Evolutionary conservation across 257 asterid species (phyloP).

Genomic region (Prunella vulgaris): DNA sequence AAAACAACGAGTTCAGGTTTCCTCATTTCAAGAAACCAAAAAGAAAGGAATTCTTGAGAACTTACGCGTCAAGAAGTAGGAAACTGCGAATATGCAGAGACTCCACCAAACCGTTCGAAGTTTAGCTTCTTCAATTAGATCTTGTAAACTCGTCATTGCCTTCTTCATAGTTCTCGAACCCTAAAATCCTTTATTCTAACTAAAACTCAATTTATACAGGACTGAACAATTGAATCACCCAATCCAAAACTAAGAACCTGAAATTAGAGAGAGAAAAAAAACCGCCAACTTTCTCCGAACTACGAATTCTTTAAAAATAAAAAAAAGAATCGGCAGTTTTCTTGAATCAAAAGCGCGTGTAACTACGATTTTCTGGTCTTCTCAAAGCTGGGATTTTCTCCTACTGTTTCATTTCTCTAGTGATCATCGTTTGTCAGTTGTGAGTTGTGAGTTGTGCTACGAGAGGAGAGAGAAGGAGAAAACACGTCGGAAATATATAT

Average conservation of each 20-base stretch:
- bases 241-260: not conserved
- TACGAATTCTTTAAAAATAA: not conserved
- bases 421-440: not conserved
- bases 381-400: conserved; percentile 13
- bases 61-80: conserved; percentile 94
- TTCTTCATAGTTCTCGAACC: conserved; percentile 54
- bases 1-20: not conserved
- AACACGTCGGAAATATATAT: conserved; percentile 27
- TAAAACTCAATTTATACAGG: conserved; percentile 19
- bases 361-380: conserved; percentile 4
- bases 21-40: not conserved
- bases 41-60: not conserved
- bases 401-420: conserved; percentile 13
- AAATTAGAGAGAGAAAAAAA: not conserved
- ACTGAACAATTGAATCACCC: conserved; percentile 9
- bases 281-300: conserved; percentile 1
- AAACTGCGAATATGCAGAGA: conserved; percentile 70
- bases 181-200: conserved; percentile 6
- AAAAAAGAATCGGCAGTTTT: not conserved
- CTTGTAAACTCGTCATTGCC: conserved; percentile 75
- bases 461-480: conserved; percentile 23
- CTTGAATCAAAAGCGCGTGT: conserved; percentile 18
- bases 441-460: not conserved
- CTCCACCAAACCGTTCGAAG: conserved; percentile 96
- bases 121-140: conserved; percentile 98